A percentile compares a stretch with the other conserved stretches of the same genome.
Evolutionary conservation across 805 yeast species (phyloP).

Genomic region (Zygoascus biomembranicola): DNA sequence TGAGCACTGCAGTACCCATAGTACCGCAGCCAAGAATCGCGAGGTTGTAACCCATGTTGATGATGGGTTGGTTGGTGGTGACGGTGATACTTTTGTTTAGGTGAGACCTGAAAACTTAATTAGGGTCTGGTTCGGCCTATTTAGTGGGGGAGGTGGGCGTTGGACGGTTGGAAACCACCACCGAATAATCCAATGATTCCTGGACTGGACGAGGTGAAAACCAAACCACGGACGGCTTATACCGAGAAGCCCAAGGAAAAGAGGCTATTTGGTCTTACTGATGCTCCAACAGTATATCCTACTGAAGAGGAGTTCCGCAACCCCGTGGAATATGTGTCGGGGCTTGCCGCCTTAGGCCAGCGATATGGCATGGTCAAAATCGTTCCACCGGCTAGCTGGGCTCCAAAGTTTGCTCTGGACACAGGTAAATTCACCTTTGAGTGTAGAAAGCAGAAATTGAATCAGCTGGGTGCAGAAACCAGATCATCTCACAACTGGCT

Average conservation of each 20-base stretch:
- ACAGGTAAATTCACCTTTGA: slow-evolving; percentile 26
- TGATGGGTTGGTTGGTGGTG: slow-evolving; percentile 1
- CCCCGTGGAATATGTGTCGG: slow-evolving; percentile 60
- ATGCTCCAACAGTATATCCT: slow-evolving; percentile 52
- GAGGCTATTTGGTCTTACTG: slow-evolving; percentile 30
- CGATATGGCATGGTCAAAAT: slow-evolving; percentile 70
- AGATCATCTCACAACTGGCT: slow-evolving; percentile 27
- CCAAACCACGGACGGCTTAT: slow-evolving; percentile 11
- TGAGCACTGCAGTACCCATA: slow-evolving; percentile 87
- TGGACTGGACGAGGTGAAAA: slow-evolving; percentile 11
- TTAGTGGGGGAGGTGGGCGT: not conserved
- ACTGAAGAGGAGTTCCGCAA: slow-evolving; percentile 47
- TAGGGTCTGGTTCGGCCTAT: not conserved
- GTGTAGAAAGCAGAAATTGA: slow-evolving; percentile 28
- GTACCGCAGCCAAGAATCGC: slow-evolving; percentile 89
- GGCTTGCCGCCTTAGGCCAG: slow-evolving; percentile 43
- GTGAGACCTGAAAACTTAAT: too few relatives aligned
- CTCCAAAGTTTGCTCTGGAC: slow-evolving; percentile 31
- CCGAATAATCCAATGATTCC: not conserved
- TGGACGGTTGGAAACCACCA: not conserved
- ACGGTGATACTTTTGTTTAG: too few relatives aligned
- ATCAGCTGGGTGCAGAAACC: slow-evolving; percentile 29
- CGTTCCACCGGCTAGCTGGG: slow-evolving; percentile 47
- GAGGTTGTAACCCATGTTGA: slow-evolving; percentile 38
- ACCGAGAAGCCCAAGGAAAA: slow-evolving; percentile 13